Conservation (phyloP, 352 stramenopile species). For the Plasmopara muralis region DNA sequence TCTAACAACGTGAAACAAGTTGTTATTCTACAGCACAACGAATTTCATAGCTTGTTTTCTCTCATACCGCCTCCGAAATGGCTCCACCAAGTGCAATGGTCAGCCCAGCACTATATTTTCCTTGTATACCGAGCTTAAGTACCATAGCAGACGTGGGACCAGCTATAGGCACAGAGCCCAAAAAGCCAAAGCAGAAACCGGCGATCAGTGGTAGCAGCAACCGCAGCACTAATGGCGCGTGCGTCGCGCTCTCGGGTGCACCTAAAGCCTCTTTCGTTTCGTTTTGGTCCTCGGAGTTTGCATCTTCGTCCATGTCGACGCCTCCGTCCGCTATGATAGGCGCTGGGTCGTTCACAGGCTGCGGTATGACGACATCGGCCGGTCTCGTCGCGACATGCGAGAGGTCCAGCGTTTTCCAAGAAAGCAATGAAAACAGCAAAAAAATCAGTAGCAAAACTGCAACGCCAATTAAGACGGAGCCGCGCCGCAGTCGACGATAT, state of each 20-base stretch:
- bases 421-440: constrained; percentile 34
- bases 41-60: neutral
- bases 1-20: constrained; percentile 34
- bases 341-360: constrained; percentile 1
- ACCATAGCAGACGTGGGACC: constrained; percentile 85
- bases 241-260: neutral
- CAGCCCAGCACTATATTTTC: constrained; percentile 71
- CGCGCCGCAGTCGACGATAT: constrained; percentile 54
- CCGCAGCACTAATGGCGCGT: constrained; percentile 46
- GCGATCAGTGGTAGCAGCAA: constrained; percentile 67
- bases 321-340: constrained; percentile 6
- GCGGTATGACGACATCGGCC: constrained; percentile 6
- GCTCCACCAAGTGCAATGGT: constrained; percentile 79
- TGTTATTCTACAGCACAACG: neutral
- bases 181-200: constrained; percentile 80
- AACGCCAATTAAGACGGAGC: constrained; percentile 29
- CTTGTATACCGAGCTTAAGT: constrained; percentile 81
- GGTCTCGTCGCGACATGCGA: constrained; percentile 10
- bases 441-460: constrained; percentile 53
- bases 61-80: constrained; percentile 69
- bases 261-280: neutral
- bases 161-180: constrained; percentile 77
- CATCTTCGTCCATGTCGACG: constrained; percentile 13
- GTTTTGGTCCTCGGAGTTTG: constrained; percentile 1
- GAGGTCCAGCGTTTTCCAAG: constrained; percentile 1